Evolutionary conservation across 306 rosid genomes (phyloP), one percentile per base, ranked within the genome.

Genomic region (Trichosanthes truncata): DNA sequence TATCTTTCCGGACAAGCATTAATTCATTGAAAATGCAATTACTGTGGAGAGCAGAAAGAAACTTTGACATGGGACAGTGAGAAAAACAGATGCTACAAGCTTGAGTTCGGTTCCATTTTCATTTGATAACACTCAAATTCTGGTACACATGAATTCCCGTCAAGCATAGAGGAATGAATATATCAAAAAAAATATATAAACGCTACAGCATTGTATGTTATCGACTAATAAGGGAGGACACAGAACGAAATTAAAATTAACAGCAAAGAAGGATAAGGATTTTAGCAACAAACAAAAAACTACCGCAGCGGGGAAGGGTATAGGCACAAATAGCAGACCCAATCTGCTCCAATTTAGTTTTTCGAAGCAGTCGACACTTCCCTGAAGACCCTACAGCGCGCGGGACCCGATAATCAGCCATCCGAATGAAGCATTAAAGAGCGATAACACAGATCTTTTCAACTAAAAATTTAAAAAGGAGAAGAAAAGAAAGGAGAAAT

Each of bases 321-420:
- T 29, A 66, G 76, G 63, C 52, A 23, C 60, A 57, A 51, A 12
- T 29, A 65, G 78, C 86, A 26, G 9, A 93, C 97, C 98, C 98
- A 79, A 94, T 94, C 83, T 94, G 98, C 76, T 94, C 98, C 89
- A n/a, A n/a, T n/a, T n/a, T n/a, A 94, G 85, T 77, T 92, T 94
- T 77, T 94, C 97, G 66, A 94, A 94, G 89, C 98, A 94, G 80
- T 94, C 98, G 25, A 92, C 97, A 74, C 97, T 89, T 85, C 33
- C 41, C 25, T 12, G 63, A 29, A 51, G 13, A 51, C 45, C 46
- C 63, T 74, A n/a, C 31, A 9, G 46, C n/a, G n/a, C n/a, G n/a
- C 57, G 17, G 46, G 9, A 74, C 51, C 61, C 10, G 51, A 74
- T 31, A 51, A 74, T 74, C 78, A 74, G 29, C 29, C 17, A 31